Evolutionary conservation across 176 grass and related monocot species (phyloP).

Genomic region (Aegilops bicornis): DNA sequence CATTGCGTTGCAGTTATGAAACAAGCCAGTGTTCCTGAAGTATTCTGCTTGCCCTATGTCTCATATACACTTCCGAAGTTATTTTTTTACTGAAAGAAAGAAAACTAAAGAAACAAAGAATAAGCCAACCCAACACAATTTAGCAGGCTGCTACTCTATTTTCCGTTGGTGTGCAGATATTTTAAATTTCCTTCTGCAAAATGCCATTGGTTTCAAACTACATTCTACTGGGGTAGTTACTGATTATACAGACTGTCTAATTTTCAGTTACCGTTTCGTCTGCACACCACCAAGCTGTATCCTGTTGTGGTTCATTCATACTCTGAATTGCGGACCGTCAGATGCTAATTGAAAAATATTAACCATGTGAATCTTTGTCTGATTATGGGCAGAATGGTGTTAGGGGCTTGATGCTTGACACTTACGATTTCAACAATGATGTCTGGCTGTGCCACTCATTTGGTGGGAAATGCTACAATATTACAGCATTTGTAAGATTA

Average conservation of each 20-base stretch:
- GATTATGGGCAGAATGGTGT: slow-evolving; percentile 74
- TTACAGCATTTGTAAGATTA: slow-evolving; percentile 73
- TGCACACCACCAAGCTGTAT: background rate
- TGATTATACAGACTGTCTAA: background rate
- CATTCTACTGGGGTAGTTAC: background rate
- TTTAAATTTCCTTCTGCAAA: background rate
- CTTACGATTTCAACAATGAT: slow-evolving; percentile 85
- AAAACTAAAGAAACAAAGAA: background rate
- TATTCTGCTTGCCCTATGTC: background rate
- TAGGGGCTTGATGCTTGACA: slow-evolving; percentile 92
- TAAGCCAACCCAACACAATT: background rate
- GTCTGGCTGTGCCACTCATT: slow-evolving; percentile 90
- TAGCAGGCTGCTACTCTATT: background rate
- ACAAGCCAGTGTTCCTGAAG: background rate
- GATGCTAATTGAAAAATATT: background rate
- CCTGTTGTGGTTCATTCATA: background rate
- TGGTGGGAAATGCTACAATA: slow-evolving; percentile 60
- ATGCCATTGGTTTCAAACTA: background rate
- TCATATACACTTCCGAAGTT: background rate
- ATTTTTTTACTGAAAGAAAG: background rate
- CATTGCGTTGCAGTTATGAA: background rate
- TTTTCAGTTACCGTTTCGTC: background rate
- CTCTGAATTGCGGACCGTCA: background rate
- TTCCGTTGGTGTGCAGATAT: background rate
- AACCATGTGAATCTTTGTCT: slow-evolving; percentile 4